phyloP scores from a whole-genome alignment of 345 rosid genomes.

The Moricandia arvensis region DNA sequence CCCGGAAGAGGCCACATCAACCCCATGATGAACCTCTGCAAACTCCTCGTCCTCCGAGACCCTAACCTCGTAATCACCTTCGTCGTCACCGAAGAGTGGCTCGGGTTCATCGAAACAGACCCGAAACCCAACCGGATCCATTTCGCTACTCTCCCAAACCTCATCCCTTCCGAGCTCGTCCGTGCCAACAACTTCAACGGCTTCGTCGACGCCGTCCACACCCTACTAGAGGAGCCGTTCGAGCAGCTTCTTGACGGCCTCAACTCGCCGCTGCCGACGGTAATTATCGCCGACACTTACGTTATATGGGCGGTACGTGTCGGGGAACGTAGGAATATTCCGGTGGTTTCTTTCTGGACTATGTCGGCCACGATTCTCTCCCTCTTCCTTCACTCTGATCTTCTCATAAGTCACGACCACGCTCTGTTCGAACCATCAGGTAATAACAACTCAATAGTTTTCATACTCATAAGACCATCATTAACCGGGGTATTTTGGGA shows the following conservation, averaged over 20 bases:
- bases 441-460: too few species aligned
- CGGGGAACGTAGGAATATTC: conserved; percentile 44
- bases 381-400: conserved; percentile 25
- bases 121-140: conserved; percentile 39
- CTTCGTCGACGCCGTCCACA: conserved; percentile 22
- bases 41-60: conserved; percentile 37
- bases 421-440: conserved; percentile 33
- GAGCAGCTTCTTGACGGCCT: conserved; percentile 42
- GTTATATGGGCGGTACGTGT: conserved; percentile 42
- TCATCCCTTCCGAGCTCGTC: conserved; percentile 34
- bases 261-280: conserved; percentile 24
- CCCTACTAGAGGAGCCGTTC: conserved; percentile 43
- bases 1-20: conserved; percentile 73
- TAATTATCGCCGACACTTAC: conserved; percentile 41
- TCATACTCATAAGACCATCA: too few species aligned
- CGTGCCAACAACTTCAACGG: conserved; percentile 19
- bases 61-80: conserved; percentile 45
- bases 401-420: conserved; percentile 29
- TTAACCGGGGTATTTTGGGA: too few species aligned
- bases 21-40: conserved; percentile 67
- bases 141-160: conserved; percentile 30
- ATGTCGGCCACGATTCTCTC: conserved; percentile 43
- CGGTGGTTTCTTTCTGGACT: conserved; percentile 54
- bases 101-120: conserved; percentile 46
- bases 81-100: conserved; percentile 74